Conservation (phyloP, 257 asterid genomes). For the Lycium ferocissimum region DNA sequence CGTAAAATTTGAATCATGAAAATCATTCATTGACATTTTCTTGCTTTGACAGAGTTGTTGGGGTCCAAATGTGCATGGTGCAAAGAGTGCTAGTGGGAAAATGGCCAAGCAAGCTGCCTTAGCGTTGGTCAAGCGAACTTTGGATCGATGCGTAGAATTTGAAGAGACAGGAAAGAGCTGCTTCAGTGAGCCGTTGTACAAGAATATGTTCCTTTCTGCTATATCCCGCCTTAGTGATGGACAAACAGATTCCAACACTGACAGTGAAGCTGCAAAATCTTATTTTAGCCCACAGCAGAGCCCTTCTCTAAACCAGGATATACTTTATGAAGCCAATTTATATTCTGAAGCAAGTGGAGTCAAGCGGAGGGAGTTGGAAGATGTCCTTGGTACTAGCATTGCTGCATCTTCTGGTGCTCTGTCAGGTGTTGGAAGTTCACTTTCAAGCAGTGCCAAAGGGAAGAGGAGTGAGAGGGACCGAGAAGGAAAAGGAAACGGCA, state of each 20-base stretch:
- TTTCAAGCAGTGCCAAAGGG: constrained; percentile 79
- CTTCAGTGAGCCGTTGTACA: constrained; percentile 72
- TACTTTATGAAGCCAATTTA: constrained; percentile 56
- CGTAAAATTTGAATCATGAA: neutral
- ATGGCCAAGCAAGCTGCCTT: constrained; percentile 89
- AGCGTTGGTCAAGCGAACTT: constrained; percentile 74
- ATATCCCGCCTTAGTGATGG: constrained; percentile 60
- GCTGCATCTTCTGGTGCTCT: constrained; percentile 40
- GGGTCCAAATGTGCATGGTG: constrained; percentile 79
- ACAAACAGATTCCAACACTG: constrained; percentile 52
- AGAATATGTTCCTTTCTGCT: constrained; percentile 77
- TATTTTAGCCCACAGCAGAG: constrained; percentile 66
- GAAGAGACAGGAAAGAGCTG: constrained; percentile 79
- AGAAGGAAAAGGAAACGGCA: constrained; percentile 80
- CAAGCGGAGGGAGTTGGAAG: constrained; percentile 77
- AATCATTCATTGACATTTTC: constrained; percentile 8
- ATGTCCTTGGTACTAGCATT: constrained; percentile 60
- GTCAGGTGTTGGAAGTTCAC: constrained; percentile 67
- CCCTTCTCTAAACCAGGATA: constrained; percentile 66
- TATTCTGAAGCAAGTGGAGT: constrained; percentile 65
- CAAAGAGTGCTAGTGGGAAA: constrained; percentile 75
- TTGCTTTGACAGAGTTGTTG: constrained; percentile 62
- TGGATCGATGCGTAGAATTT: constrained; percentile 73
- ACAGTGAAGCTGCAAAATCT: constrained; percentile 65
- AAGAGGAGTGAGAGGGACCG: constrained; percentile 83